Base-by-base conservation (phyloP, 768 basidiomycete species). In the Tubosaeta sp. region DNA sequence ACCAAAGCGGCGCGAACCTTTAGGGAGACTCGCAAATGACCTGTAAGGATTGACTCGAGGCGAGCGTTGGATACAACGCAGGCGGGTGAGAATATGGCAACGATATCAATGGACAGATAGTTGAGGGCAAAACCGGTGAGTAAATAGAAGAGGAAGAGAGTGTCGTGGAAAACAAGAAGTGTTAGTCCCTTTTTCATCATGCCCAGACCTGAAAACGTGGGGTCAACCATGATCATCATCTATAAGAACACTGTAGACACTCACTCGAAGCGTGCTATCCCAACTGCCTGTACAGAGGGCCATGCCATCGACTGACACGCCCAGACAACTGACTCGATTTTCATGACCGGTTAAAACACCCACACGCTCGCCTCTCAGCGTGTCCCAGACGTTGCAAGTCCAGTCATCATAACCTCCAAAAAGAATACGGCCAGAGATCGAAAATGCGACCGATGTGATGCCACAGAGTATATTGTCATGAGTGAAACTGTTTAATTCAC, bases 321-420 rank as follows among this genome's bases (percentile, higher is more conserved):
- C 95, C 60, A 99, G 73, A 76, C 97, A 98, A 65, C 88, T 91
- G 60, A 99, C 94, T 58, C 95, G 78, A 77, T 99, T 99, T 78
- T 99, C 95, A 65, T 99, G 95, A 16, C 97, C 95, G 34, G 94
- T 92, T 55, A 99, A 73, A 48, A 99, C 97, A 52, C 95, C 95
- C 37, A 99, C 94, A 51, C 95, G 89, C 71, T 98, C 95, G 50
- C 97, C 97, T 72, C 95, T 97, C 65, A 99, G 78, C 27, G 95
- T 97, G 69, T 99, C 95, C 95, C 95, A 99, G 47, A 98, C 95
- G 67, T 99, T 99, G 77, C 93, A 95, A 60, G 97, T 98, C 91
- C 97, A 98, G 68, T 99, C 95, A 71, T 99, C 95, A 68, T 99
- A 99, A 38, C 95, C 95, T 58, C 97, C 95, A 60, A 99, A 99